Evolutionary conservation across 2,329 filamentous ascomycete species (phyloP).

Genomic region (Rutstroemia sp.): DNA sequence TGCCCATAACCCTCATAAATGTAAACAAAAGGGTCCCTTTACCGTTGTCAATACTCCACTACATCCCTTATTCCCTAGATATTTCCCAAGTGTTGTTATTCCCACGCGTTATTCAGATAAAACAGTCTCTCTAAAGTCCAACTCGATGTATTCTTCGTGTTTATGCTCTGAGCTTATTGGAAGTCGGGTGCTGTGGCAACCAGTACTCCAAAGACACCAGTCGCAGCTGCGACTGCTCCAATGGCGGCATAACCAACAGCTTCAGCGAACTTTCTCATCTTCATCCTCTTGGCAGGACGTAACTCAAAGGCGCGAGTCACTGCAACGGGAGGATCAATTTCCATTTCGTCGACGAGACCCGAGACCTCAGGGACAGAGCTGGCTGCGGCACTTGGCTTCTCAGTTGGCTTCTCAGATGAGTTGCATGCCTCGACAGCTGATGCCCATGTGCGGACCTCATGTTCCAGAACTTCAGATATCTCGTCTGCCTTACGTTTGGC

Average conservation of each 20-base stretch:
- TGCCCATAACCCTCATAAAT: background rate
- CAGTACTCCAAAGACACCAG: slow-evolving; percentile 31
- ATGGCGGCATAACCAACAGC: slow-evolving; percentile 28
- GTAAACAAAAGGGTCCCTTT: background rate
- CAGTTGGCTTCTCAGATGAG: background rate
- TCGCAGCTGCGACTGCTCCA: slow-evolving; percentile 31
- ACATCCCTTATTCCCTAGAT: background rate
- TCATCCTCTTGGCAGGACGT: slow-evolving; percentile 25
- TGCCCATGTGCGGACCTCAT: slow-evolving; percentile 19
- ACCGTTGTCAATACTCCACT: background rate
- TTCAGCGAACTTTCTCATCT: slow-evolving; percentile 20
- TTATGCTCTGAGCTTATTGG: slow-evolving; percentile 10
- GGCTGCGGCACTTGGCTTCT: background rate
- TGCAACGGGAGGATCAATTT: background rate
- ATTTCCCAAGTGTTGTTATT: background rate
- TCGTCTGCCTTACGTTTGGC: slow-evolving; percentile 27
- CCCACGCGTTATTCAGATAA: background rate
- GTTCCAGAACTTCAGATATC: slow-evolving; percentile 17
- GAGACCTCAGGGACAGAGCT: background rate
- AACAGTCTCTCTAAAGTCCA: background rate
- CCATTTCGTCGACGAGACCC: background rate
- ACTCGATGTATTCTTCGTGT: background rate
- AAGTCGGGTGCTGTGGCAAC: slow-evolving; percentile 33
- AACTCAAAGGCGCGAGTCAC: background rate
- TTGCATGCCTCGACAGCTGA: slow-evolving; percentile 3